phyloP scores from a whole-genome alignment of 2,329 filamentous ascomycete species.

The Epichloe typhina region DNA sequence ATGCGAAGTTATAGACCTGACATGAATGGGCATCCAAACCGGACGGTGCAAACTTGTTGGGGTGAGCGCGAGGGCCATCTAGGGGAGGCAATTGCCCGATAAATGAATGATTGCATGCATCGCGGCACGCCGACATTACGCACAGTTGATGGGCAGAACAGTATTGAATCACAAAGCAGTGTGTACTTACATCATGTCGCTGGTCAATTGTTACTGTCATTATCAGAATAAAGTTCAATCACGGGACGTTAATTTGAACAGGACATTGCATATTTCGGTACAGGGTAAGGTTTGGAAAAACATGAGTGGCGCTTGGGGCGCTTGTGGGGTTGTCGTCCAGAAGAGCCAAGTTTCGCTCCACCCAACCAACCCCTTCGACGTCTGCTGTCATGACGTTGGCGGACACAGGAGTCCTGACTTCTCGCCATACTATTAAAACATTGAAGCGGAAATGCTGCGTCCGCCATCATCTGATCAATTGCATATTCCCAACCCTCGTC shows the following conservation, averaged over 20 bases:
- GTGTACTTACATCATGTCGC: background rate
- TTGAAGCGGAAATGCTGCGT: slow-evolving; percentile 18
- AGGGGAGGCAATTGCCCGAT: too few species aligned
- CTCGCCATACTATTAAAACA: slow-evolving; percentile 6
- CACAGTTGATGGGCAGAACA: background rate
- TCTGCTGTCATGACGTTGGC: slow-evolving; percentile 6
- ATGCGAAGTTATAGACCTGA: slow-evolving; percentile 1
- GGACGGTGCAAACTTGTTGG: too few species aligned
- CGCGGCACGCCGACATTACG: background rate
- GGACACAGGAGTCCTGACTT: background rate
- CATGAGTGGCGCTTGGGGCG: background rate
- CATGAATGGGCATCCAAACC: background rate
- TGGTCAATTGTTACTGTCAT: too few species aligned
- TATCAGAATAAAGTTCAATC: too few species aligned
- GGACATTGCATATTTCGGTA: too few species aligned
- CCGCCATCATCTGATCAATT: slow-evolving; percentile 13
- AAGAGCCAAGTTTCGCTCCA: background rate
- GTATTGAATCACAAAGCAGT: background rate
- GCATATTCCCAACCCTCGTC: slow-evolving; percentile 17
- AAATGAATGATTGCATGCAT: background rate
- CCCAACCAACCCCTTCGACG: background rate
- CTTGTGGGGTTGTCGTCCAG: background rate
- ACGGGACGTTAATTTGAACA: too few species aligned
- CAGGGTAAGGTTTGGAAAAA: background rate
- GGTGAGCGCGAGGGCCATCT: too few species aligned